Evolutionary conservation across 1,284 basidiomycete species (phyloP), one percentile per base, ranked within the genome.

Genomic region (Butyriboletus appendiculatus): DNA sequence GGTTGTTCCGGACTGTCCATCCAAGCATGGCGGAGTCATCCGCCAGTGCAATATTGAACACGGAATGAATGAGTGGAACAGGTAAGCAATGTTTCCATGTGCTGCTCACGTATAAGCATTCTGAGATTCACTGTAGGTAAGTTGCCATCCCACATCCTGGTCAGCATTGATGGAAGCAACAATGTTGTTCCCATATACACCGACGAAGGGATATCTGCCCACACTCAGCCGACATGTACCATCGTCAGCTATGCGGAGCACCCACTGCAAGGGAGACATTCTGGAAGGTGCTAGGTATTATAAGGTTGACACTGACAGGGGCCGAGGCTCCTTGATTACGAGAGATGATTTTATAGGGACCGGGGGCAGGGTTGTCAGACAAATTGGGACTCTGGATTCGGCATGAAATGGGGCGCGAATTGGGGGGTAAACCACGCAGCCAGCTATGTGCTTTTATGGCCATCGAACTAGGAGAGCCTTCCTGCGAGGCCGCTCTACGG

Each of bases 11-110:
- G 28, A 30, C 28, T 11, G 45, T 46, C 45, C 45, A 46, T 43
- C 35, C 45, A 6, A 1, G 4, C 2, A 0, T 0, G n/a, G n/a
- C n/a, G n/a, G 35, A 4, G 2, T 18, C 5, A 15, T 26, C 10
- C 8, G 12, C n/a, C 2, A 0, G 10, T 18, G 7, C 16, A 12
- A 53, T 53, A 16, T 53, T 53, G 18, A 15, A 15, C 11, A 32
- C 18, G 4, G 28, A 9, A 35, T 4, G 16, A 10, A 22, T 37
- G 16, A 24, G 33, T 1, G 14, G 10, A 15, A 14, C n/a, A 11
- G 4, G n/a, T 5, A 10, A 26, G 1, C 1, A 5, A 12, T 6
- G 5, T 12, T 32, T 32, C 30, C 0, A 7, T n/a, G 4, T 18
- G 37, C 4, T 20, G 9, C 26, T 22, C n/a, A 56, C 52, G 33